phyloP scores from a whole-genome alignment of 352 stramenopile species.

The Phytophthora hybrid region DNA sequence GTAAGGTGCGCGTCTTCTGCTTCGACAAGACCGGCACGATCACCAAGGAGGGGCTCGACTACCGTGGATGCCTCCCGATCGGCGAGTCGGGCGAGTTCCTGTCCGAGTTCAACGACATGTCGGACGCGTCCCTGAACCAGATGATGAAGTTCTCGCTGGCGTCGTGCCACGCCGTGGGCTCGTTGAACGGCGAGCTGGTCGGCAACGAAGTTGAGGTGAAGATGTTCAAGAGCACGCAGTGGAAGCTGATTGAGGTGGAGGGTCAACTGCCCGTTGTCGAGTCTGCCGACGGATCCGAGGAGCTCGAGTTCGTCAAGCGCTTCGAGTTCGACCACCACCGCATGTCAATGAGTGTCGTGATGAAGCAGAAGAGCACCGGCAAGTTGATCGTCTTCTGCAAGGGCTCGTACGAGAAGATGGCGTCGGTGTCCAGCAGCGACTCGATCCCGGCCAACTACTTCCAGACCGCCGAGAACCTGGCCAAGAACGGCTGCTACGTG shows the following conservation, averaged over 20 bases:
- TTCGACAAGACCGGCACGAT: slow-evolving; percentile 95
- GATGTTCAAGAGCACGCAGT: slow-evolving; percentile 86
- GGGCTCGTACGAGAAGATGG: slow-evolving; percentile 90
- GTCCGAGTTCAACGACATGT: slow-evolving; percentile 68
- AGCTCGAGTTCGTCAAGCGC: slow-evolving; percentile 86
- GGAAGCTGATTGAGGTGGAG: slow-evolving; percentile 67
- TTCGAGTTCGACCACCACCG: slow-evolving; percentile 94
- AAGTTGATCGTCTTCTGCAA: slow-evolving; percentile 89
- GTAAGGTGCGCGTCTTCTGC: slow-evolving; percentile 91
- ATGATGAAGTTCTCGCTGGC: slow-evolving; percentile 77
- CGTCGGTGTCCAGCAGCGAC: slow-evolving; percentile 54
- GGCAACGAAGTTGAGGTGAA: slow-evolving; percentile 91
- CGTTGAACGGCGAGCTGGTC: slow-evolving; percentile 73
- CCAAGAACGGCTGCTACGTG: slow-evolving; percentile 90
- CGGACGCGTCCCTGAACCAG: slow-evolving; percentile 39
- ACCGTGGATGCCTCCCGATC: slow-evolving; percentile 71
- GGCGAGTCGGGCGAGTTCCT: slow-evolving; percentile 50
- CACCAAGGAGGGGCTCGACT: slow-evolving; percentile 91
- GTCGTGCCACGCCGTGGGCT: slow-evolving; percentile 85
- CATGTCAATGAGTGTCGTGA: slow-evolving; percentile 93
- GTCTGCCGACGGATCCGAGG: slow-evolving; percentile 48
- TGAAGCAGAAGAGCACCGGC: slow-evolving; percentile 65
- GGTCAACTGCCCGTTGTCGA: slow-evolving; percentile 54
- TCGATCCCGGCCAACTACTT: slow-evolving; percentile 83
- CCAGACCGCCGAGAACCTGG: slow-evolving; percentile 57